Evolutionary conservation across 352 stramenopile genomes (phyloP).

Genomic region (Phytophthora tentaculata): DNA sequence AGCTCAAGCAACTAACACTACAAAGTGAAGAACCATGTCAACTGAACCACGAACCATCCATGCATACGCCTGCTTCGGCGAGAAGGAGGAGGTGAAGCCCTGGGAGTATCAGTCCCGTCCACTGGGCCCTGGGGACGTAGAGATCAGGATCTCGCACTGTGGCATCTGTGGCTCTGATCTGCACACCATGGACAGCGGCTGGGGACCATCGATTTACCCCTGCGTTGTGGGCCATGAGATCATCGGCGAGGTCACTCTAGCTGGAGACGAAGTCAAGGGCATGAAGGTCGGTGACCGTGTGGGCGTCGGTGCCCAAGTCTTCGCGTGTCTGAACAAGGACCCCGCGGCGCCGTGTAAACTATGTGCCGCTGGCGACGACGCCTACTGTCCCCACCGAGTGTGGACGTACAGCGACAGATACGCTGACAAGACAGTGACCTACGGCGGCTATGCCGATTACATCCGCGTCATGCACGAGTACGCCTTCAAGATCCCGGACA

Average conservation of each 20-base stretch:
- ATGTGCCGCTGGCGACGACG: conserved; percentile 61
- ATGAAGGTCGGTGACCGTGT: conserved; percentile 27
- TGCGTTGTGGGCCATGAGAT: conserved; percentile 60
- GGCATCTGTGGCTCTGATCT: conserved; percentile 34
- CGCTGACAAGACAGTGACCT: conserved; percentile 40
- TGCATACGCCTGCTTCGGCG: conserved; percentile 48
- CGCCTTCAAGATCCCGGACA: conserved; percentile 49
- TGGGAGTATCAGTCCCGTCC: conserved; percentile 43
- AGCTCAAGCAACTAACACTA: neutral
- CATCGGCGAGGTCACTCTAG: conserved; percentile 21
- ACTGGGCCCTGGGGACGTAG: conserved; percentile 17
- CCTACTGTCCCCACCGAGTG: conserved; percentile 58
- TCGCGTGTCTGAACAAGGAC: conserved; percentile 66
- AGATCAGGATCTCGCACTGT: conserved; percentile 34
- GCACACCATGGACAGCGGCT: conserved; percentile 32
- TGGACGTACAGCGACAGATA: conserved; percentile 59
- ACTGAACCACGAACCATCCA: conserved; percentile 26
- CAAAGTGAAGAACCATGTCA: neutral
- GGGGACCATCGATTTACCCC: conserved; percentile 39
- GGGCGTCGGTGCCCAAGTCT: conserved; percentile 30
- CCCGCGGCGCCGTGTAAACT: conserved; percentile 51
- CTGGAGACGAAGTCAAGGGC: conserved; percentile 20
- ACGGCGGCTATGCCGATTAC: conserved; percentile 80
- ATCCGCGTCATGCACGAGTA: conserved; percentile 68
- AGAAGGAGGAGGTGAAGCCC: conserved; percentile 36